Evolutionary conservation across 1,284 basidiomycete genomes (phyloP), one percentile per base, ranked within the genome.

Genomic region (Apiotrichum montevideense): DNA sequence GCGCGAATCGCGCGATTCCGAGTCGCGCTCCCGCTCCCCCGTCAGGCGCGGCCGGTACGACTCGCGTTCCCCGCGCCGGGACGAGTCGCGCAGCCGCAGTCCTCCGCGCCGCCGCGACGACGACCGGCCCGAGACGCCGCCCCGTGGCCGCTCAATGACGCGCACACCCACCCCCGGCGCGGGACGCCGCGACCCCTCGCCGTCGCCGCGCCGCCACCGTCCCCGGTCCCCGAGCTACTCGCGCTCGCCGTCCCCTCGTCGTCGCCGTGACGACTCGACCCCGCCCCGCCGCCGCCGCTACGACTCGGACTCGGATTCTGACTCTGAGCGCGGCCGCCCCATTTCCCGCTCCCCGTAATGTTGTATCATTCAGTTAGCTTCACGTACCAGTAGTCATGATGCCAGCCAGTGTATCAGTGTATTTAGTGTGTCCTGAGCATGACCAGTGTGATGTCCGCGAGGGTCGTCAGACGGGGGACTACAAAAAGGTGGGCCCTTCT

Each of bases 71-170:
- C 79, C n/a, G 74, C 76, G 13, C 74, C 77, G 59, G 15, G 49
- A 57, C 33, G 54, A 62, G 46, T 62, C 61, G 21, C 55, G 54
- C 41, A 59, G 63, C 35, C 63, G 65, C 21, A 55, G 61, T 47
- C 63, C 21, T 43, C 51, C 60, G 58, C 45, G 54, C 52, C 68
- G 67, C 34, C 49, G 51, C 44, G 13, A 52, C 11, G 42, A 56
- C 40, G 79, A 79, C 13, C 78, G 79, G n/a, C 74, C 76, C 13
- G 75, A 71, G 6, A 77, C 77, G 39, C 76, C 49, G 6, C 65
- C 66, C 32, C 69, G 67, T 33, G 51, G 67, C 63, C 52, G 49
- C 7, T 37, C 50, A 32, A 42, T 49, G 42, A 58, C 64, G 39
- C 75, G 66, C 33, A 75, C 67, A n/a, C 61, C 76, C 6, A 74